phyloP scores from a whole-genome alignment of 148 eudicot species.

The Limonium bicolor region DNA sequence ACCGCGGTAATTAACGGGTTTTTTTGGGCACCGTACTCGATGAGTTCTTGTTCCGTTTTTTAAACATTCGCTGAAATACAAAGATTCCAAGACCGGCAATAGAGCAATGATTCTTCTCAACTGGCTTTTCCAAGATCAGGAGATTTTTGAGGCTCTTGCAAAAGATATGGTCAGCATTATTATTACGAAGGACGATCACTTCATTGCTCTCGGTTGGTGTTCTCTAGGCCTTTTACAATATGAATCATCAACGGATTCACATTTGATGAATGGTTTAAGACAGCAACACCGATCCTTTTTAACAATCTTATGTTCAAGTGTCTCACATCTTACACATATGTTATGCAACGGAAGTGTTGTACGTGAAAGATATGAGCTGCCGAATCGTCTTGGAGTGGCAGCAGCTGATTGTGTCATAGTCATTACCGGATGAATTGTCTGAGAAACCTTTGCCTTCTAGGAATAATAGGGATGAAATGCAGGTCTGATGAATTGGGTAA shows the following conservation, averaged over 20 bases:
- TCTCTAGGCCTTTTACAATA: constrained; percentile 41
- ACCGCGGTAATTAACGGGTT: no score
- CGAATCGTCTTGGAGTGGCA: constrained; percentile 70
- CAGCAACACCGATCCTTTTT: constrained; percentile 26
- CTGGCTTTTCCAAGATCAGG: constrained; percentile 71
- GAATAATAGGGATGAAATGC: no score
- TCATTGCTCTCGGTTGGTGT: constrained; percentile 75
- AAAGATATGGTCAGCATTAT: constrained; percentile 31
- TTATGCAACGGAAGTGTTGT: constrained; percentile 40
- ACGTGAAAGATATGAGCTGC: constrained; percentile 79
- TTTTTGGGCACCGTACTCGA: no score
- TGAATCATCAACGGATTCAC: constrained; percentile 25
- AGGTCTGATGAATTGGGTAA: no score
- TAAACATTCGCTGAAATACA: constrained; percentile 28
- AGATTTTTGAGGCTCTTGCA: constrained; percentile 32
- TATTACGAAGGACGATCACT: constrained; percentile 46
- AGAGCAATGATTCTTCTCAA: constrained; percentile 48
- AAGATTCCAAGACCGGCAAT: constrained; percentile 29
- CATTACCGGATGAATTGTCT: constrained; percentile 34
- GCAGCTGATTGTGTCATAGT: constrained; percentile 70
- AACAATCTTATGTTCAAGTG: constrained; percentile 31
- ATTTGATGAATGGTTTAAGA: constrained; percentile 29
- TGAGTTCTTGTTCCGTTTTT: no score
- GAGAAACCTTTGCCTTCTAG: constrained; percentile 18
- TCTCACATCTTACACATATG: constrained; percentile 27